Evolutionary conservation across 352 stramenopile species (phyloP), one percentile per base, ranked within the genome.

Genomic region (Globisporangium camurandrum): DNA sequence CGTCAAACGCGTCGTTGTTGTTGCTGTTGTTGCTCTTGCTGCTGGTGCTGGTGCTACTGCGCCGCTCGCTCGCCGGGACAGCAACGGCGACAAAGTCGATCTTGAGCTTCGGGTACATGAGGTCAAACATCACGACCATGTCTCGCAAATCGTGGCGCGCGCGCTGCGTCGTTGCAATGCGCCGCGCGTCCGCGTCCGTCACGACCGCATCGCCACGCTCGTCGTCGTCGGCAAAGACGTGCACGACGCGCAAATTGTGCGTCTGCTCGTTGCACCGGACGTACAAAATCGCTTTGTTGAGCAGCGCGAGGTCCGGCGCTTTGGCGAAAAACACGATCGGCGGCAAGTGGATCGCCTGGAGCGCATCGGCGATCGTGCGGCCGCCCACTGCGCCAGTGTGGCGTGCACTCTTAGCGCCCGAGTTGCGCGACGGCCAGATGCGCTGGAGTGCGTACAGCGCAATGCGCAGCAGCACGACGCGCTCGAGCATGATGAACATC

Each of bases 241-340:
- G 84, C 22, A 95, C 79, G 34, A 95, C 68, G 39, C 88, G 74
- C 43, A 95, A 64, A 19, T 69, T 79, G 45, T 86, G 63, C 2
- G 83, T 95, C 57, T 93, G 77, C 31, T 84, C 73, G 58, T 95
- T 95, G 10, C 76, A 56, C 16, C 72, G 70, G 43, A 95, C 84
- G 57, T 95, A 96, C 19, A 93, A 61, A 39, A 96, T 71, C 11
- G 83, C 84, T 59, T 95, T 95, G 69, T 96, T 95, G 27, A 95
- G 51, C 44, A 84, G 74, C 50, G 87, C 83, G 17, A 94, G 58
- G 58, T 96, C 78, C 34, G 82, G 69, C 2, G 63, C 46, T 67
- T 96, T 96, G 65, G 62, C 77, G 61, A 94, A 95, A 60, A 95
- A 96, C 17, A 96, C 57, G 52, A 93, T 86, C 0, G 84, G 86